Evolutionary conservation across 768 basidiomycete genomes (phyloP).

Genomic region (Xerocomellus amylosporus): DNA sequence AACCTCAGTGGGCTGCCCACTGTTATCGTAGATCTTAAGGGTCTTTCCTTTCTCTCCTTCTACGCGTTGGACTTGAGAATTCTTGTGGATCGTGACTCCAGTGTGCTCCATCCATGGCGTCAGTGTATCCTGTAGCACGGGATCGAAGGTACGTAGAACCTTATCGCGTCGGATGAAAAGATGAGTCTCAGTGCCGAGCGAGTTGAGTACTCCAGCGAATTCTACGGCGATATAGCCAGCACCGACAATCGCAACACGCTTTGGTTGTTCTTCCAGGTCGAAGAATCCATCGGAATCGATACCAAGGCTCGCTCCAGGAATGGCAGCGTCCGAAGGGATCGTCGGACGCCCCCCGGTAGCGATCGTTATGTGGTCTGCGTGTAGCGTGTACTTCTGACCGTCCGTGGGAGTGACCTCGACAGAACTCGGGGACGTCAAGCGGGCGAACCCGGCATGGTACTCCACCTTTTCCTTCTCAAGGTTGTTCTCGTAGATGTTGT

Average conservation of each 20-base stretch:
- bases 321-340: conserved; percentile 69
- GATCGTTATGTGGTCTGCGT: conserved; percentile 75
- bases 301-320: conserved; percentile 89
- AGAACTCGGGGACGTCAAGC: conserved; percentile 63
- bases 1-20: conserved; percentile 76
- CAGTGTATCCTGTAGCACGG: conserved; percentile 75
- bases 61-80: conserved; percentile 69
- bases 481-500: conserved; percentile 90
- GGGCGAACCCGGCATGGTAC: conserved; percentile 75
- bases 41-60: conserved; percentile 70
- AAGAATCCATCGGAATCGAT: conserved; percentile 98
- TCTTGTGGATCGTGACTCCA: conserved; percentile 85
- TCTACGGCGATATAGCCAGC: conserved; percentile 99
- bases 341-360: conserved; percentile 87
- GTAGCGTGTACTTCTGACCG: conserved; percentile 66
- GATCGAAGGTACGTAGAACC: conserved; percentile 92
- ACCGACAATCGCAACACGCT: conserved; percentile 90
- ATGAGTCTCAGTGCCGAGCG: conserved; percentile 89
- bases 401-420: conserved; percentile 73
- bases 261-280: conserved; percentile 84
- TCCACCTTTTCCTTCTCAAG: conserved; percentile 86
- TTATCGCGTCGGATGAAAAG: conserved; percentile 86
- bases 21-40: conserved; percentile 72
- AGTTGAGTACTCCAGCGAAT: conserved; percentile 90
- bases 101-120: conserved; percentile 93